A percentile compares a stretch with the other conserved stretches of the same genome.
These are phyloP conservation scores for Fermentozyma sake DNA, from an alignment of 1,139 yeast species.

Conservation along the genomic window DNA sequence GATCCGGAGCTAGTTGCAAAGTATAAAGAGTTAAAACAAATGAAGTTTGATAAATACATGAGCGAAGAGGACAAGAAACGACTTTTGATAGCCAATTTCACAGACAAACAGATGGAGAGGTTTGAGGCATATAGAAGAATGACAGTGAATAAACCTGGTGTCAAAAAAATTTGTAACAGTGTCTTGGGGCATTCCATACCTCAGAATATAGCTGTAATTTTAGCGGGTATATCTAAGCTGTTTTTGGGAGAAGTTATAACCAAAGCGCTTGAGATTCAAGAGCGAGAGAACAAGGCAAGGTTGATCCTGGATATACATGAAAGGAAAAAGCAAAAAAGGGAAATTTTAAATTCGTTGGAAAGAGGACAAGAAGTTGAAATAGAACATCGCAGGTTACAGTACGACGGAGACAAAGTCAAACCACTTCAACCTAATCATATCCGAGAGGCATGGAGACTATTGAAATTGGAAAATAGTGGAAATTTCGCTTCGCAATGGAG, in stretches of 20 bases:
- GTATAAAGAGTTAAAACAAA: constrained; percentile 24
- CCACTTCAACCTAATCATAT: constrained; percentile 83
- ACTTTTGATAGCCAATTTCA: constrained; percentile 65
- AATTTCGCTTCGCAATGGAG: constrained; percentile 62
- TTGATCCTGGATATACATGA: constrained; percentile 33
- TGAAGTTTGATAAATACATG: constrained; percentile 19
- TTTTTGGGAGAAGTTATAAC: constrained; percentile 87
- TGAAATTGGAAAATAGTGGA: constrained; percentile 63
- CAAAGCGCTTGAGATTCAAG: constrained; percentile 66
- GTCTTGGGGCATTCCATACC: constrained; percentile 82
- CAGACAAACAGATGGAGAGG: constrained; percentile 79
- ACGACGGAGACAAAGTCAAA: constrained; percentile 41
- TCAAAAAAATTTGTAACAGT: constrained; percentile 75
- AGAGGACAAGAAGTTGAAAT: constrained; percentile 28
- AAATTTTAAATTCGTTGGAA: constrained; percentile 24
- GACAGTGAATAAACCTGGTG: constrained; percentile 72
- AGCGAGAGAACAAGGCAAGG: constrained; percentile 46
- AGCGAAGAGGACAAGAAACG: constrained; percentile 54
- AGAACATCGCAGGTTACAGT: constrained; percentile 25
- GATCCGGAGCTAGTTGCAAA: constrained; percentile 32
- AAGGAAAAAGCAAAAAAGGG: constrained; percentile 30
- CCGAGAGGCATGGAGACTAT: constrained; percentile 83
- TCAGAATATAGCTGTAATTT: constrained; percentile 72
- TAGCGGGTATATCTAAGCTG: constrained; percentile 86
- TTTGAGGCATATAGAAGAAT: constrained; percentile 87